A percentile compares a stretch with the other conserved stretches of the same genome.
Conservation (phyloP, 2,329 filamentous ascomycete genomes). For the Colletotrichum tropicale region DNA sequence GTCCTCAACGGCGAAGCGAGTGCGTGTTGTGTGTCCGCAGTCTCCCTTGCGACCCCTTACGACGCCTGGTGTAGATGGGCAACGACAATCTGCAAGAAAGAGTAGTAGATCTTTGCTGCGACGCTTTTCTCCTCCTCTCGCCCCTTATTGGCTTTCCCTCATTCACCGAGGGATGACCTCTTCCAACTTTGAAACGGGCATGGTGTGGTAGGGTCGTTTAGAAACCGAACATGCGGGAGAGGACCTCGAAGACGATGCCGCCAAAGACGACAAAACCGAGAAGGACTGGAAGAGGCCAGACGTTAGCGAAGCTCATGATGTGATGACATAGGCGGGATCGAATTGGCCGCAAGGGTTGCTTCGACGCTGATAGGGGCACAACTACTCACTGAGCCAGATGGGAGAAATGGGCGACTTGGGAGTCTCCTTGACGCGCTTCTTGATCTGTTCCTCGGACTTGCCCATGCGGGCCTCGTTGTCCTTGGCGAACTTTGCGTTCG, state of each 20-base stretch:
- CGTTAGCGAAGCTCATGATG: not conserved
- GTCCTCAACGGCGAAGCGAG: not conserved
- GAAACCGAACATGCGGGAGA: constrained; percentile 55
- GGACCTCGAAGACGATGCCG: constrained; percentile 61
- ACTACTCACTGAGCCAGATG: constrained; percentile 65
- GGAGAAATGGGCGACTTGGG: constrained; percentile 67
- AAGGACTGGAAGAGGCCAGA: constrained; percentile 42
- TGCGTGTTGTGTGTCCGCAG: not conserved
- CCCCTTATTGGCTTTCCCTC: not conserved
- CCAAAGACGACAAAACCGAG: constrained; percentile 67
- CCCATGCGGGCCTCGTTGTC: constrained; percentile 76
- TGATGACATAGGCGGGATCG: not conserved
- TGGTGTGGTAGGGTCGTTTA: not conserved
- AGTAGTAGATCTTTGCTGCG: not conserved
- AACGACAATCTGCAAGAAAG: not conserved
- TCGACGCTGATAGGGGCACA: not conserved
- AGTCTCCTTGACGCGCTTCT: constrained; percentile 62
- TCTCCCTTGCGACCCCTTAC: not conserved
- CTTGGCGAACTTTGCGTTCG: constrained; percentile 80
- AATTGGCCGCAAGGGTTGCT: not conserved
- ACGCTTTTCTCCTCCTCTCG: not conserved
- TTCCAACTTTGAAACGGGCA: not conserved
- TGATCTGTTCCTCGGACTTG: constrained; percentile 69
- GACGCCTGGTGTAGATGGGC: not conserved
- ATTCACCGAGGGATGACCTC: not conserved